Conservation (phyloP, 805 yeast species). For the Kurtzmaniella cleridarum region DNA sequence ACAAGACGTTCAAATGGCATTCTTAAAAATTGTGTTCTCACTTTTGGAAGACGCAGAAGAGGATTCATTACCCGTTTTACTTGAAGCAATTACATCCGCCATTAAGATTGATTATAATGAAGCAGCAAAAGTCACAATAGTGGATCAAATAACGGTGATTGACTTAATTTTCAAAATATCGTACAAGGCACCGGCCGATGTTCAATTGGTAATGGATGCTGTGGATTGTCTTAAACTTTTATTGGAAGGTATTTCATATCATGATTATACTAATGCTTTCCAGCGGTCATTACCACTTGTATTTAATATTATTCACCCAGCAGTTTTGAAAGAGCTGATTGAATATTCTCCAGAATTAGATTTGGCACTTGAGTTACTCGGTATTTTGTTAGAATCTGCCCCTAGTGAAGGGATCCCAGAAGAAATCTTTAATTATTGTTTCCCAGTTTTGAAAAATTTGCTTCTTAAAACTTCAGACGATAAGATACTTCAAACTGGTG, state of each 20-base stretch:
- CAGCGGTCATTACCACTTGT: slow-evolving; percentile 50
- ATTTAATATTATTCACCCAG: slow-evolving; percentile 23
- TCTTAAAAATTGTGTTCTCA: slow-evolving; percentile 35
- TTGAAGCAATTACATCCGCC: slow-evolving; percentile 62
- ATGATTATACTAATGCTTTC: slow-evolving; percentile 43
- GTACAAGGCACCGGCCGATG: slow-evolving; percentile 67
- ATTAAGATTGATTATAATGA: slow-evolving; percentile 32
- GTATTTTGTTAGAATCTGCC: slow-evolving; percentile 42
- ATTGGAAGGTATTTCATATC: slow-evolving; percentile 40
- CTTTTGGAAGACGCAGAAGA: slow-evolving; percentile 64
- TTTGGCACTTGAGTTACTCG: slow-evolving; percentile 53
- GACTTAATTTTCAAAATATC: slow-evolving; percentile 60
- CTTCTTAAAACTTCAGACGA: slow-evolving; percentile 56
- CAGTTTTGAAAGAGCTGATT: slow-evolving; percentile 18
- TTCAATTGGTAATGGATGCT: slow-evolving; percentile 62
- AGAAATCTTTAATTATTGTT: slow-evolving; percentile 36
- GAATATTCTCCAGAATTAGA: slow-evolving; percentile 59
- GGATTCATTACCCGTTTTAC: slow-evolving; percentile 68
- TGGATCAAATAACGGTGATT: slow-evolving; percentile 32
- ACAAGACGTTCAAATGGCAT: slow-evolving; percentile 23
- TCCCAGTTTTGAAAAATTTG: slow-evolving; percentile 38
- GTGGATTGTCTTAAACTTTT: slow-evolving; percentile 63
- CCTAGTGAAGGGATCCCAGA: slow-evolving; percentile 33
- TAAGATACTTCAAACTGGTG: slow-evolving; percentile 69
- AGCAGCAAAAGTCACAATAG: slow-evolving; percentile 15